These are phyloP conservation scores for Globisporangium orthogonon DNA, from an alignment of 352 stramenopile species.

Conservation along the genomic window DNA sequence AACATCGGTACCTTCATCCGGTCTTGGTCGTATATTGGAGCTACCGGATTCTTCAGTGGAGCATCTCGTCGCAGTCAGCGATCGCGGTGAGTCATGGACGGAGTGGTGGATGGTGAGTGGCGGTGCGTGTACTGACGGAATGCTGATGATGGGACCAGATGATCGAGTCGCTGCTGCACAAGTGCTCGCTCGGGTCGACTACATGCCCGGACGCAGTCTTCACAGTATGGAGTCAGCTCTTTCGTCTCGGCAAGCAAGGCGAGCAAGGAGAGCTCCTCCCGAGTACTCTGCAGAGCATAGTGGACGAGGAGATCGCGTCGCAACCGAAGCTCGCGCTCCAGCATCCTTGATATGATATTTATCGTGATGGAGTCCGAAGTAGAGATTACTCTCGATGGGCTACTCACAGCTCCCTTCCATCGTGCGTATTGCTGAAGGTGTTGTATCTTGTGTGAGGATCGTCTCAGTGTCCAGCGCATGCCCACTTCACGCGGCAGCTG, in stretches of 20 bases:
- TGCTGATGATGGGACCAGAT: slow-evolving; percentile 24
- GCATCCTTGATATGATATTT: slow-evolving; percentile 6
- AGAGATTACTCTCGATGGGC: no score
- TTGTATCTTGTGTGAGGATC: not conserved
- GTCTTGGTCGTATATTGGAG: slow-evolving; percentile 60
- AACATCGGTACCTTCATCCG: slow-evolving; percentile 59
- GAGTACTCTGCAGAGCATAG: slow-evolving; percentile 24
- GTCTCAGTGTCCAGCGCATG: slow-evolving; percentile 50
- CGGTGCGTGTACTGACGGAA: not conserved
- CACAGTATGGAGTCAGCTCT: slow-evolving; percentile 55
- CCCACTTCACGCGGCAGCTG: slow-evolving; percentile 62
- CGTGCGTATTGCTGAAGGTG: not conserved
- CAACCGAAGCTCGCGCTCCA: slow-evolving; percentile 50
- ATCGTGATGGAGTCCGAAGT: not conserved
- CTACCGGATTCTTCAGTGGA: slow-evolving; percentile 64
- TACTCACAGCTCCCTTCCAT: no score
- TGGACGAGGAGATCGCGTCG: slow-evolving; percentile 41
- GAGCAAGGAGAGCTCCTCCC: slow-evolving; percentile 10
- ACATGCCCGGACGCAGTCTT: slow-evolving; percentile 47
- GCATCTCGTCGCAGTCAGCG: slow-evolving; percentile 42
- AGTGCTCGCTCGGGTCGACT: slow-evolving; percentile 43
- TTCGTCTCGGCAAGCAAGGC: slow-evolving; percentile 30
- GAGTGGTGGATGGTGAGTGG: not conserved
- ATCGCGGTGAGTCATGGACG: slow-evolving; percentile 32
- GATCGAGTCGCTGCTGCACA: slow-evolving; percentile 54